A percentile compares a stretch with the other conserved stretches of the same genome.
These are phyloP conservation scores for Tetrahymena malaccensis DNA, from an alignment of 73 alveolate species.

Conservation along the genomic window DNA sequence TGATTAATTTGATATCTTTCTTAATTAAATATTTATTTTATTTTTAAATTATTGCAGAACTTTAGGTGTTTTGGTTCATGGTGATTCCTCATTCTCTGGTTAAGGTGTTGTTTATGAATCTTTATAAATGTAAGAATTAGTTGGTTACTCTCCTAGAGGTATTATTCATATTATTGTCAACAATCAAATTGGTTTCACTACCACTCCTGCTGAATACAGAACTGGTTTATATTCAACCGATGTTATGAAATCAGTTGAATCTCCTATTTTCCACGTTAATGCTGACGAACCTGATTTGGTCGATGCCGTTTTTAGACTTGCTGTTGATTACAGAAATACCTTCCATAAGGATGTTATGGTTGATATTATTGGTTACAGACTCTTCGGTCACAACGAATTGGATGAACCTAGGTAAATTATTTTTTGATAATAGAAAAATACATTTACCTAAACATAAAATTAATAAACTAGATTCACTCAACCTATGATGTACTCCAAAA, in stretches of 20 bases:
- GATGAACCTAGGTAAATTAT: conserved; percentile 67
- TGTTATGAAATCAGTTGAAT: conserved; percentile 78
- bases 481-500: conserved; percentile 71
- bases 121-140: conserved; percentile 73
- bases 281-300: conserved; percentile 71
- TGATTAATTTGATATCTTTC: background rate
- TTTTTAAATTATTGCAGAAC: background rate
- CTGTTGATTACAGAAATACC: conserved; percentile 46
- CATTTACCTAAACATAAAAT: background rate
- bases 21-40: too few relatives aligned
- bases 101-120: conserved; percentile 94
- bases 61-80: conserved; percentile 70
- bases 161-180: conserved; percentile 84
- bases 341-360: conserved; percentile 51
- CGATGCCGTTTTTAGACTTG: conserved; percentile 46
- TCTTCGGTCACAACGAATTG: conserved; percentile 90
- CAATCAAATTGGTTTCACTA: conserved; percentile 91
- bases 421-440: background rate
- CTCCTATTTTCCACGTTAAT: conserved; percentile 92
- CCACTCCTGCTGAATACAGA: conserved; percentile 82
- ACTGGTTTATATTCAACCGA: conserved; percentile 75
- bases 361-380: conserved; percentile 89
- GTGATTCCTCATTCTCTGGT: conserved; percentile 97
- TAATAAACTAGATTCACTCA: conserved; percentile 45
- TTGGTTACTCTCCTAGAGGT: conserved; percentile 79